Evolutionary conservation across 164 flowering plant genomes (phyloP), one percentile per base, ranked within the genome.

Genomic region (Tetracentron sinense): DNA sequence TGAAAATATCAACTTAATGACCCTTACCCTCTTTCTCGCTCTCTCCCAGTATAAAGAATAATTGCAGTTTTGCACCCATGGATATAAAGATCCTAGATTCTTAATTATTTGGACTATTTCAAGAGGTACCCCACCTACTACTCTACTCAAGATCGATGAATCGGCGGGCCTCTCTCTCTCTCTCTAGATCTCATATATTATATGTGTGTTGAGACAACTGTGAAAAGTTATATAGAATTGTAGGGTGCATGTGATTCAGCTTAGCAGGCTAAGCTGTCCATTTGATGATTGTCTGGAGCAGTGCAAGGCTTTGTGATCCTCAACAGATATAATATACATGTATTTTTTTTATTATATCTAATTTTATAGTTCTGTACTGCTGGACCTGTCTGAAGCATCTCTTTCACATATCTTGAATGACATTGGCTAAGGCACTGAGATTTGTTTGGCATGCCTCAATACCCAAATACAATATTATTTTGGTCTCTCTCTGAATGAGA

Each of bases 371-470:
- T 46, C 3, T 46, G 60, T 59, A 53, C 31, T 63, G 72, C 75
- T 68, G 75, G 42, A 60, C 64, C 23, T 44, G 72, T 68, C 65
- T 53, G 64, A 59, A 60, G 68, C 71, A 72, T 67, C 71, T 71
- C 76, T 54, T 66, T 65, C 73, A 65, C 70, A 54, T 69, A 69
- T 29, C 71, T 66, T 66, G 67, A 65, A 61, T 61, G 54, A 46
- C 69, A 74, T 74, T 69, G 73, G 77, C 46, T 57, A 28, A 62
- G 42, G 42, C 64, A 65, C 70, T 74, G 70, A 68, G 71, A 74
- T 69, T 65, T 74, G 70, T 74, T 74, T 74, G 74, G 77, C 77
- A 74, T 74, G 77, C 74, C 60, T 60, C 56, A 51, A 55, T 58
- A 50, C 57, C 56, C 52, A 42, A 58, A 17, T 65, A 54, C 61